These are phyloP conservation scores for Citrullus amarus DNA, from an alignment of 306 rosid species.

Conservation along the genomic window DNA sequence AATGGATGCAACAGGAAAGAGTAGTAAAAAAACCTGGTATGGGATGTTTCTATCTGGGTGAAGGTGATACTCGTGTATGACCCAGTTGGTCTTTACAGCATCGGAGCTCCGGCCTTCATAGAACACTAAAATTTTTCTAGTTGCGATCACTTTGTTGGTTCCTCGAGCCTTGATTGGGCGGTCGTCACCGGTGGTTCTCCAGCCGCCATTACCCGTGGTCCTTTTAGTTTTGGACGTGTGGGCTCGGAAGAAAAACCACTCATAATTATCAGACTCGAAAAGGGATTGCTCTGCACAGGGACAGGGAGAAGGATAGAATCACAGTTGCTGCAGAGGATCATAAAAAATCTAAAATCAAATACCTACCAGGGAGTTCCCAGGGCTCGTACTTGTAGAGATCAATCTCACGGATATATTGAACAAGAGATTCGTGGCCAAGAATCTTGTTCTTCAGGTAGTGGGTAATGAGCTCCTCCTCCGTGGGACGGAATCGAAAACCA, in stretches of 20 bases:
- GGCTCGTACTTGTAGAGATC: constrained; percentile 48
- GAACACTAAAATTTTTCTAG: constrained; percentile 57
- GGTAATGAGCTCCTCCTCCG: constrained; percentile 49
- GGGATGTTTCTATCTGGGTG: background rate
- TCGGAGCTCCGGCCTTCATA: constrained; percentile 12
- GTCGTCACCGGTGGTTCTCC: constrained; percentile 56
- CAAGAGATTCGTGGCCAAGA: constrained; percentile 3
- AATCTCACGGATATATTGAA: constrained; percentile 22
- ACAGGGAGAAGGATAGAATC: background rate
- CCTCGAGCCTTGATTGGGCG: constrained; percentile 16
- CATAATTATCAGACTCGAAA: constrained; percentile 29
- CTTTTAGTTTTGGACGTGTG: constrained; percentile 21
- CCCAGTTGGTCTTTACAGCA: constrained; percentile 34
- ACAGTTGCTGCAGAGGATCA: background rate
- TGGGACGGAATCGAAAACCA: constrained; percentile 51
- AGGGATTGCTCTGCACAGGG: constrained; percentile 17
- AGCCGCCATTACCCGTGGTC: constrained; percentile 35
- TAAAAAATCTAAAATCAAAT: background rate
- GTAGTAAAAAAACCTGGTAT: constrained; percentile 21
- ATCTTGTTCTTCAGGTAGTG: constrained; percentile 40
- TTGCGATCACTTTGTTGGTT: constrained; percentile 28
- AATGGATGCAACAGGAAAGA: background rate
- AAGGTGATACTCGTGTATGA: constrained; percentile 53
- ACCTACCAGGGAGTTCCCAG: constrained; percentile 36
- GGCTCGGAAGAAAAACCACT: constrained; percentile 56